Base-by-base conservation (phyloP, 805 yeast species). In the Kodamaea hsintzibuensis region DNA sequence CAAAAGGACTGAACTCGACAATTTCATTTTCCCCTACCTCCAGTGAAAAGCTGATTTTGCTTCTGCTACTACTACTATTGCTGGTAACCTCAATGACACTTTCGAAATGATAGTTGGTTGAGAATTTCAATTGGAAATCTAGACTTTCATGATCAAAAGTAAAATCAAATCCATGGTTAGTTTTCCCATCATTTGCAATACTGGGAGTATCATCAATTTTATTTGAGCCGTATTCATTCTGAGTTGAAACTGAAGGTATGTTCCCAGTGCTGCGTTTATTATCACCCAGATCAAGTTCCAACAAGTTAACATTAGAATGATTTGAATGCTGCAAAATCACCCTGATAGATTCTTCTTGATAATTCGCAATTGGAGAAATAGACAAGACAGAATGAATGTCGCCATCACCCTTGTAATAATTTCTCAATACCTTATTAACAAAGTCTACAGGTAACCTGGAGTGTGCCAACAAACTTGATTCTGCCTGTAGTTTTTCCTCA, bases 101-200 rank as follows among this genome's bases (percentile, higher is more conserved):
- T 9, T 30, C 35, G 6, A 22, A 22, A 22, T 22, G 19, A 39
- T 2, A 7, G 25, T 16, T 19, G 44, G 44, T 3, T 14, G 44
- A 25, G n/a, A 53, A 27, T 7, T 48, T 35, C 25, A 53, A 10
- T 17, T 53, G 38, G 47, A 53, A 53, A 10, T 53, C 52, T 13
- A 53, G 17, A 27, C 55, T 53, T 10, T 51, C 46, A 17, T 44
- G 27, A 35, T 53, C 50, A 43, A 53, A 53, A 16, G 50, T 45
- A 25, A 53, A 35, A 13, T 42, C 46, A 10, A 49, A 53, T 4
- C 8, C 7, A 22, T 17, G 17, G 13, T 8, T 17, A 6, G 25
- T 17, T 13, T 22, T 16, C 25, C 17, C 44, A 12, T 30, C 35
- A 30, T 30, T 30, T 7, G 12, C 25, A 16, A 17, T n/a, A 39